Evolutionary conservation across 306 rosid species (phyloP).

Genomic region (Castanea mollissima): DNA sequence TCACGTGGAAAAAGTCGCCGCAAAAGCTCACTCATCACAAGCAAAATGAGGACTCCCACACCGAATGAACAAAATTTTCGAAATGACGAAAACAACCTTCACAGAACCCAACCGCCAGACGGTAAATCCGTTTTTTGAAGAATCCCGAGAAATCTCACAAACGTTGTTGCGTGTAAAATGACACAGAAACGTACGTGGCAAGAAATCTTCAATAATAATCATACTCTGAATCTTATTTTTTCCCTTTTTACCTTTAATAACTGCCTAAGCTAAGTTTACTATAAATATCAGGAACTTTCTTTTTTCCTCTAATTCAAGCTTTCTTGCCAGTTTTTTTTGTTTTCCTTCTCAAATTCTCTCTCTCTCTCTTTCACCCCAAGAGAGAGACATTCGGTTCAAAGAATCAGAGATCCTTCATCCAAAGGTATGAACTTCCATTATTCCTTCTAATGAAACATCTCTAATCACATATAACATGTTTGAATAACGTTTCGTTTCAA

Average conservation of each 20-base stretch:
- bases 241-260: constrained; percentile 13
- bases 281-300: constrained; percentile 2
- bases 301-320: constrained; percentile 41
- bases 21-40: neutral
- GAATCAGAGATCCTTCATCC: constrained; percentile 37
- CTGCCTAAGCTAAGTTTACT: constrained; percentile 14
- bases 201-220: constrained; percentile 32
- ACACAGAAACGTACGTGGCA: constrained; percentile 50
- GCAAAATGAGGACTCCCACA: neutral
- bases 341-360: constrained; percentile 6
- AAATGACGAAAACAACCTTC: constrained; percentile 27
- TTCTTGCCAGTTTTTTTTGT: constrained; percentile 38
- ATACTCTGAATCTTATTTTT: neutral
- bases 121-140: constrained; percentile 28
- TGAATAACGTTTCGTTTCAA: neutral
- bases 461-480: neutral
- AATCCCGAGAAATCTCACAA: constrained; percentile 24
- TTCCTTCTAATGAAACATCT: constrained; percentile 33
- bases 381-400: neutral
- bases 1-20: neutral
- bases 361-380: neutral
- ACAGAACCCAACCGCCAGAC: constrained; percentile 35
- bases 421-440: constrained; percentile 27
- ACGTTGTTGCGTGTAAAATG: constrained; percentile 33
- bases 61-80: neutral